phyloP scores from a whole-genome alignment of 2,329 filamentous ascomycete genomes.

The Penicillium paneum region DNA sequence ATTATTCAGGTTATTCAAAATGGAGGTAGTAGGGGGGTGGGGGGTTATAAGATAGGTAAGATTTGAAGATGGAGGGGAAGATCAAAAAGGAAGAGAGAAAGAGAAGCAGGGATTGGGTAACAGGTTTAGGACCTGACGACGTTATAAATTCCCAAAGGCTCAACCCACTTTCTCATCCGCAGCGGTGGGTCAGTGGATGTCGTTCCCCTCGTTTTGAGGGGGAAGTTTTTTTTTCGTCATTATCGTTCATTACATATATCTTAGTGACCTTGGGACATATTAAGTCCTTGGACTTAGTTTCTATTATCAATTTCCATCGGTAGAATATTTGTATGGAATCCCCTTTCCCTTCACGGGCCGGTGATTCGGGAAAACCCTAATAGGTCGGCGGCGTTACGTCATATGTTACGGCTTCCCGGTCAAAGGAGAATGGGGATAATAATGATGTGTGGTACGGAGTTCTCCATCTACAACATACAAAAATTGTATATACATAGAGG shows the following conservation, averaged over 20 bases:
- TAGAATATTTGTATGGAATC: not conserved
- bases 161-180: conserved; percentile 33
- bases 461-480: not conserved
- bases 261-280: not conserved
- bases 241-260: not conserved
- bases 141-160: conserved; percentile 35
- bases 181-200: conserved; percentile 36
- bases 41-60: not conserved
- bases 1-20: conserved; percentile 6
- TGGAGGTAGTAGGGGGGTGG: not conserved
- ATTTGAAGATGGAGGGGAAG: conserved; percentile 2
- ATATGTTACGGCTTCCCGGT: conserved; percentile 25
- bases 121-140: conserved; percentile 29
- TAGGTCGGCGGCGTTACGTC: conserved; percentile 24
- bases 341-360: conserved; percentile 15
- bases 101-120: conserved; percentile 14
- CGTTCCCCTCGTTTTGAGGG: conserved; percentile 17
- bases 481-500: not conserved
- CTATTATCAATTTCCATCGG: not conserved
- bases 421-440: conserved; percentile 12
- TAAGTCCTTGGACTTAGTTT: not conserved
- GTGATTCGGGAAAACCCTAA: conserved; percentile 19
- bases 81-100: conserved; percentile 6
- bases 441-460: conserved; percentile 9
- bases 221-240: conserved; percentile 1